These are phyloP conservation scores for Protea cynaroides DNA, from an alignment of 164 flowering plant genomes.

Conservation along the genomic window DNA sequence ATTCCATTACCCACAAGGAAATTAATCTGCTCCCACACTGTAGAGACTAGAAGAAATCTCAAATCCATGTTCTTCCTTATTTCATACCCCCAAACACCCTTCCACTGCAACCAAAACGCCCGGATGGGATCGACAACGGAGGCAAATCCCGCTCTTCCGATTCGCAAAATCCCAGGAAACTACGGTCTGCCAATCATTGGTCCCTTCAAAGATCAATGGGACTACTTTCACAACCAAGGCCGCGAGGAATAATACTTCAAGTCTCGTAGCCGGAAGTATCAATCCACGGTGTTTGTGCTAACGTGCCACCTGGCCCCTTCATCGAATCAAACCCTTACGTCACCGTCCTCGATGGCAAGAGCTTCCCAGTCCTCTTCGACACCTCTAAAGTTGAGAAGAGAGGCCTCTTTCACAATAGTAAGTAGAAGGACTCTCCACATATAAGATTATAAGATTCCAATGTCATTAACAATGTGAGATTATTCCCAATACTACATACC, in stretches of 20 bases:
- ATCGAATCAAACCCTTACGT: conserved; percentile 28
- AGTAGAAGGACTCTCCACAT: too few relatives aligned
- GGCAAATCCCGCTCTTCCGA: too few relatives aligned
- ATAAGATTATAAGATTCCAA: too few relatives aligned
- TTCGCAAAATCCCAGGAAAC: conserved; percentile 28
- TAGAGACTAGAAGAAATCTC: too few relatives aligned
- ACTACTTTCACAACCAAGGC: conserved; percentile 43
- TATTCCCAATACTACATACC: too few relatives aligned
- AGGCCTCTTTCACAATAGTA: conserved; percentile 33
- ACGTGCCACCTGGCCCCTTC: conserved; percentile 44
- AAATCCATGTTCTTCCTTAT: too few relatives aligned
- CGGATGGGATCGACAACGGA: background rate
- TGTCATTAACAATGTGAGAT: too few relatives aligned
- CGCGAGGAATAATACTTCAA: conserved; percentile 28
- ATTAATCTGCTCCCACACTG: too few relatives aligned
- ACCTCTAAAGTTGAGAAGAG: conserved; percentile 29
- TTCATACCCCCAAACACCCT: too few relatives aligned
- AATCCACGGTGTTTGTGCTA: conserved; percentile 38
- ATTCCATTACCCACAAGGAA: too few relatives aligned
- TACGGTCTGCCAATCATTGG: conserved; percentile 34
- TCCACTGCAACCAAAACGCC: too few relatives aligned
- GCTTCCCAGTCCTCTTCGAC: conserved; percentile 44
- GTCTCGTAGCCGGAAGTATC: conserved; percentile 17
- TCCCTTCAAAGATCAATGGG: conserved; percentile 28
- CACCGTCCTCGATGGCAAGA: conserved; percentile 30